Percentiles rank a stretch among this genome's conserved stretches.
Evolutionary conservation across 441 rosid genomes (phyloP).

Genomic region (Gossypium schwendimanii): DNA sequence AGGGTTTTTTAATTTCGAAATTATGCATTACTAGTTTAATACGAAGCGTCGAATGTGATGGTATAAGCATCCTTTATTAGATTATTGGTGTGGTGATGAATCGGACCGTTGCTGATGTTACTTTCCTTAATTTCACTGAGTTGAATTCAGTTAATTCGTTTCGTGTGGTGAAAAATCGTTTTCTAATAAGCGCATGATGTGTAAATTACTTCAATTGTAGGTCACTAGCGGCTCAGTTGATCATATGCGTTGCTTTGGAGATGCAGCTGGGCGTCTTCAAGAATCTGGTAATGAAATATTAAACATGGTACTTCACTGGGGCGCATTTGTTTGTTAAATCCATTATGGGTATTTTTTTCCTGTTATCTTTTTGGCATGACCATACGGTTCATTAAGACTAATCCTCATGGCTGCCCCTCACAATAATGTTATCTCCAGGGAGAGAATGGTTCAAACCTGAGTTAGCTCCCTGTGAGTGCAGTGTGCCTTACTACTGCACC

Average conservation of each 20-base stretch:
- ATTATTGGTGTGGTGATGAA: neutral
- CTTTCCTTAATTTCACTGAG: neutral
- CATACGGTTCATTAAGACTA: no score
- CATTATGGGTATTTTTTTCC: no score
- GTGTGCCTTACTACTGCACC: no score
- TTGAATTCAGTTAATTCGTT: neutral
- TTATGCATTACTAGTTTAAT: neutral
- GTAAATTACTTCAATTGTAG: slow-evolving; percentile 26
- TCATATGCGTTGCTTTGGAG: slow-evolving; percentile 78
- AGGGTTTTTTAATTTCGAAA: neutral
- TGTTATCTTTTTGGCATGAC: no score
- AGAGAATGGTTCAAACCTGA: no score
- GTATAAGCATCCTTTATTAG: neutral
- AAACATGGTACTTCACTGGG: neutral
- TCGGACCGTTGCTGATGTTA: neutral
- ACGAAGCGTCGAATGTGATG: neutral
- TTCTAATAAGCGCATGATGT: neutral
- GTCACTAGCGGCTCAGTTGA: slow-evolving; percentile 61
- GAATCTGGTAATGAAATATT: slow-evolving; percentile 44
- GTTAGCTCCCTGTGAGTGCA: no score
- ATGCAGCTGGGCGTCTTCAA: slow-evolving; percentile 72
- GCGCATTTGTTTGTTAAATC: neutral
- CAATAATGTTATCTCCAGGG: no score
- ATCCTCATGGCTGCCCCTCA: no score
- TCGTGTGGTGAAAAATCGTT: neutral